These are phyloP conservation scores for Syzygium oleosum DNA, from an alignment of 345 rosid species.

Conservation along the genomic window DNA sequence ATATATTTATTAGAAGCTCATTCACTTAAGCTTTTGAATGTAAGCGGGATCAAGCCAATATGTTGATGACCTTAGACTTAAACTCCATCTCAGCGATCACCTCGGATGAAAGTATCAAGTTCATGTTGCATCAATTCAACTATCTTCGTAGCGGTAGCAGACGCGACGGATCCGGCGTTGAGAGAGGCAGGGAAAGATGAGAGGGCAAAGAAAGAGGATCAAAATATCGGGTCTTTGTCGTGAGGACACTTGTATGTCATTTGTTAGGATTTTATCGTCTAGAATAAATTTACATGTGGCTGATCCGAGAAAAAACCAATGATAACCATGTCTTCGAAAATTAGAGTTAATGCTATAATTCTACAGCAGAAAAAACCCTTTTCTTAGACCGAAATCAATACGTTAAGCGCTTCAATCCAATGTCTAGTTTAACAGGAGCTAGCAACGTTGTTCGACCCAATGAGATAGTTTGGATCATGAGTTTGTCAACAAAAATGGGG, in stretches of 20 bases:
- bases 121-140: background rate
- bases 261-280: background rate
- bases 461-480: background rate
- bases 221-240: background rate
- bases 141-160: background rate
- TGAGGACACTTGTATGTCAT: background rate
- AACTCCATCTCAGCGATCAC: background rate
- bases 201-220: background rate
- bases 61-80: background rate
- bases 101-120: background rate
- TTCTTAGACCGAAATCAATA: background rate
- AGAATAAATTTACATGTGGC: background rate
- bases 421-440: background rate
- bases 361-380: background rate
- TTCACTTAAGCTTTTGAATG: background rate
- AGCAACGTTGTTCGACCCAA: background rate
- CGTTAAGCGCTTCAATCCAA: accelerated
- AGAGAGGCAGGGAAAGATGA: background rate
- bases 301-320: background rate
- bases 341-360: background rate
- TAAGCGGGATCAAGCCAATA: background rate
- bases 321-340: background rate
- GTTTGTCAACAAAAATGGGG: background rate
- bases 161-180: background rate
- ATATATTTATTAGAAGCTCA: accelerated